phyloP scores from a whole-genome alignment of 169 alveolate genomes.

The Cryptosporidium ubiquitum region DNA sequence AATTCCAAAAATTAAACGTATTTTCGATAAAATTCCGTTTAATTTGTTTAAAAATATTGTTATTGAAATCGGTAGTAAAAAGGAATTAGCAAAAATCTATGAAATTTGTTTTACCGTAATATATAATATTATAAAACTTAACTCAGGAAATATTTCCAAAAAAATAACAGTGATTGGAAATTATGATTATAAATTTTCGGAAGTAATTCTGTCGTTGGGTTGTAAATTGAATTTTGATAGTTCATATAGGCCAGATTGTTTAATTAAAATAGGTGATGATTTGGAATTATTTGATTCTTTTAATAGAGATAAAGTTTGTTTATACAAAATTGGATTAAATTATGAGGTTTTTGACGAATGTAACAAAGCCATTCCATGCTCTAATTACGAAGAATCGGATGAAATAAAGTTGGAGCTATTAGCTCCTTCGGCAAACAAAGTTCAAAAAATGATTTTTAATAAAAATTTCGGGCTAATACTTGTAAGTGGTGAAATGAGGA shows the following conservation, averaged over 20 bases:
- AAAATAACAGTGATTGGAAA: conserved; percentile 41
- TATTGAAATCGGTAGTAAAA: neutral
- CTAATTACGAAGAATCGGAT: neutral
- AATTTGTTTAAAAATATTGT: conserved; percentile 10
- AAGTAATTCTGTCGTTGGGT: conserved; percentile 22
- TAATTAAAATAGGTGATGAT: conserved; percentile 15
- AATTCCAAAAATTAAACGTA: conserved; percentile 7
- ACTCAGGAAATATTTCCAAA: neutral
- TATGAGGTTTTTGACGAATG: neutral
- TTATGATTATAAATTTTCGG: neutral
- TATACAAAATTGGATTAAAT: neutral
- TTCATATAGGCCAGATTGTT: conserved; percentile 22
- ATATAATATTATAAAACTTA: neutral
- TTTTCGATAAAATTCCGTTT: conserved; percentile 22
- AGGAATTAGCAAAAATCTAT: neutral
- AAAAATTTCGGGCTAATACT: neutral
- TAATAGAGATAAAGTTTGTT: neutral
- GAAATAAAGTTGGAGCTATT: neutral
- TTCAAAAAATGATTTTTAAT: neutral
- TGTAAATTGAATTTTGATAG: conserved; percentile 7
- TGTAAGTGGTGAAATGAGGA: conserved; percentile 7
- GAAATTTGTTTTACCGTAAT: conserved; percentile 16
- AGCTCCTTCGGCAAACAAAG: neutral
- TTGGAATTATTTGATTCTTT: neutral
- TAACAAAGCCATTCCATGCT: neutral